Base-by-base conservation (phyloP, 192 early-diverging fungal species). In the Coemansia sp. region DNA sequence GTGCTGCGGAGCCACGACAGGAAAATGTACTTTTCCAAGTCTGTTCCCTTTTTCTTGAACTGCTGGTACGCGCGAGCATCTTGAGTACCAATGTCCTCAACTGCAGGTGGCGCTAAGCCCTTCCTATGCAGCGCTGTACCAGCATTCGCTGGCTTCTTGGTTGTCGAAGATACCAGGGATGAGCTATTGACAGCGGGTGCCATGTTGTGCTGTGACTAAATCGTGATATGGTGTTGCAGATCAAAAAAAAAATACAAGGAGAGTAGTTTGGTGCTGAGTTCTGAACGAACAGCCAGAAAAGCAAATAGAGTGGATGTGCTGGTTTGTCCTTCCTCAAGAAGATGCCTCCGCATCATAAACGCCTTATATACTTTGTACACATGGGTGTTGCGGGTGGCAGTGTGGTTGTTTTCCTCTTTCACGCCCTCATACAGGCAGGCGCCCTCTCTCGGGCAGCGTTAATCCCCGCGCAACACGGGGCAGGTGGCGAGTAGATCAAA, bases 11-110 rank as follows among this genome's bases (percentile, higher is more conserved):
- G 84, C 79, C 90, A 87, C 54, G 91, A 87, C 72, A 97, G 80
- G 78, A 93, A 95, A 39, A 89, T 85, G 74, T 93, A 94, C 75
- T 94, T 92, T 55, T 95, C 92, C 42, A 97, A 76, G 11, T 87
- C 71, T 5, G 86, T 83, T 20, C 84, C 67, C 80, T 92, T 88
- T 71, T 84, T 75, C 42, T 87, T 77, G 23, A 97, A 75, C 78
- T 90, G 88, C 46, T 83, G 74, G 17, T 91, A 69, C 3, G 90
- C 90, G 58, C 93, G 91, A 36, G 85, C 83, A 64, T 90, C 89
- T 75, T 97, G 94, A 10, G 72, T 71, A 3, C 88, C 85, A 56
- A 92, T 81, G 59, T 75, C 86, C 81, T 95, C 94, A 63, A 93
- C 84, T 30, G 83, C 86, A 31, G 86, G 68, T 7, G 95, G 95